Evolutionary conservation across 345 rosid genomes (phyloP).

Genomic region (Durio zibethinus): DNA sequence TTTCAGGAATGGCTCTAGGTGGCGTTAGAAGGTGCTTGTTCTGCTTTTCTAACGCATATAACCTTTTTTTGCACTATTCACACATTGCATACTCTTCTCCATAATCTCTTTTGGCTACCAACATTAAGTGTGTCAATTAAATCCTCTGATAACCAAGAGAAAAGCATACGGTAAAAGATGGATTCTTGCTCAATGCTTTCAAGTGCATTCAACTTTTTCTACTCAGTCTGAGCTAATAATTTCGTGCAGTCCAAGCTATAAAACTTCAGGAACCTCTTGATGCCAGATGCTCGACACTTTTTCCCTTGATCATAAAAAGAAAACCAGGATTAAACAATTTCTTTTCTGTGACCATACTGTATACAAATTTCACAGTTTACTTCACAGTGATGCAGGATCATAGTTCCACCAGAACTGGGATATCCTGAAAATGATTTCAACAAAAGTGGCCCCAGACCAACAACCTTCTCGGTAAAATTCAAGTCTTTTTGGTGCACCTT

Average conservation of each 20-base stretch:
- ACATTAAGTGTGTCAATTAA: not conserved
- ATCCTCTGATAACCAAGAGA: not conserved
- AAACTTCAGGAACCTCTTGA: not conserved
- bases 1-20: conserved; percentile 83
- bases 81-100: not conserved
- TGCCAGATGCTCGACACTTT: not conserved
- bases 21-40: conserved; percentile 78
- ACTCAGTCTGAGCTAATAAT: not conserved
- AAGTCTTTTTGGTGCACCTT: conserved; percentile 1
- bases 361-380: conserved; percentile 29
- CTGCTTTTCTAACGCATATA: conserved; percentile 11
- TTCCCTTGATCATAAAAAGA: not conserved
- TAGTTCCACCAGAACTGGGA: conserved; percentile 95
- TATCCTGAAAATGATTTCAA: conserved; percentile 89
- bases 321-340: not conserved
- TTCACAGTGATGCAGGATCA: conserved; percentile 72
- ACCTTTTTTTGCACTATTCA: not conserved
- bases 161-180: not conserved
- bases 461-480: conserved; percentile 77
- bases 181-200: not conserved
- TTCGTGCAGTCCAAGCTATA: not conserved
- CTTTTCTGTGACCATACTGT: conserved; percentile 5
- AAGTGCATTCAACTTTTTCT: not conserved
- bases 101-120: not conserved
- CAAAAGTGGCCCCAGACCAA: conserved; percentile 74